Evolutionary conservation across 192 early-diverging fungal species (phyloP), one percentile per base, ranked within the genome.

Genomic region (Linderina pennispora): DNA sequence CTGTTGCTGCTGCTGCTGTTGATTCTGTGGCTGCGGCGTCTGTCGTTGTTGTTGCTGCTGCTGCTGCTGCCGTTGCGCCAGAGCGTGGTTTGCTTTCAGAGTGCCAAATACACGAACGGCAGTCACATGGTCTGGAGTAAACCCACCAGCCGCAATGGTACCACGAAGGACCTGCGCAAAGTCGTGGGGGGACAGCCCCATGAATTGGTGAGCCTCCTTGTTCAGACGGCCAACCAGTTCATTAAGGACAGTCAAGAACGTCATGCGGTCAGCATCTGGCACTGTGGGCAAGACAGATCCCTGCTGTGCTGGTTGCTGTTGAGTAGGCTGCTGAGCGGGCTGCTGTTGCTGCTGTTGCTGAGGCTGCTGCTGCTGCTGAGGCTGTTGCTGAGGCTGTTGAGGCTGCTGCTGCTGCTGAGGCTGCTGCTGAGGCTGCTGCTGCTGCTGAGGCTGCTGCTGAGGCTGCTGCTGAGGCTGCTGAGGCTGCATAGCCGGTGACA

Each of bases 401-500:
- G 43, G 40, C 14, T 41, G 40, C 16, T 41, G 40, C 40, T 24
- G 48, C 11, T 23, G 28, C 21, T 45, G 45, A 15, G 36, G 28
- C 14, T 50, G 56, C 31, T 51, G 48, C 24, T 43, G 48, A 18
- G 43, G 57, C 2, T 32, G 37, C 8, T 46, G 38, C 33, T 50
- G 41, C 36, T 39, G 55, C 20, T 50, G 45, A 18, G 36, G 48
- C 10, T 44, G 43, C 24, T 31, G 35, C 16, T 59, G 48, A 22
- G 36, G 34, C 7, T 43, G 43, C 26, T 47, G 36, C 0, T 38
- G 18, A 15, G n/a, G 6, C 20, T 50, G 50, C 15, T 23, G 16
- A 23, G 65, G 24, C 44, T 52, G 62, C 3, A 28, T 57, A 8
- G 62, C 53, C 4, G 65, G 58, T 3, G 65, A 62, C 31, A 47